A percentile compares a stretch with the other conserved stretches of the same genome.
Conservation (phyloP, 2,329 filamentous ascomycete species). For the Huntiella savannae region DNA sequence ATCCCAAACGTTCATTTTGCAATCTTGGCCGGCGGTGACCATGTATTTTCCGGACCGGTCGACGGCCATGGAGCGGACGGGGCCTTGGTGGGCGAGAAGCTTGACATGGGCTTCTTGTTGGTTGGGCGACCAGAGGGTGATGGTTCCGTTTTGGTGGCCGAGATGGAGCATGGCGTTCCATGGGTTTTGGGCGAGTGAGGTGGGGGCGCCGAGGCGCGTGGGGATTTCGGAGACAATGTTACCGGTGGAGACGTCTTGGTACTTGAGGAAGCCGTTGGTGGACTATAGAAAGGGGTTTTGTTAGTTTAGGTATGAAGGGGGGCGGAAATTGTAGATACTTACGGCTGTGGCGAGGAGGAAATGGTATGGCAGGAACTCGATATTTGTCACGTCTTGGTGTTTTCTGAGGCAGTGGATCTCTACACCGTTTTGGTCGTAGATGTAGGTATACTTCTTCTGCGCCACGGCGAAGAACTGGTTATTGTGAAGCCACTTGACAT, state of each 20-base stretch:
- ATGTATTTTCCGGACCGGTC: constrained; percentile 88
- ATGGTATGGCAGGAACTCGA: constrained; percentile 93
- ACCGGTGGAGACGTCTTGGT: constrained; percentile 88
- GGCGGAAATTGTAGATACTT: constrained; percentile 20
- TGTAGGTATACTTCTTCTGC: constrained; percentile 92
- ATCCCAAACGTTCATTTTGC: constrained; percentile 90
- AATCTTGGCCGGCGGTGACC: constrained; percentile 80
- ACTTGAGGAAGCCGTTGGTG: constrained; percentile 69
- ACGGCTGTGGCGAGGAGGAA: constrained; percentile 78
- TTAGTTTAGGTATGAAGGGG: not conserved
- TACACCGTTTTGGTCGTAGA: constrained; percentile 80
- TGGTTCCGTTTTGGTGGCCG: constrained; percentile 86
- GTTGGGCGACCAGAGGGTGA: constrained; percentile 93
- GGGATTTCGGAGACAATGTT: constrained; percentile 71
- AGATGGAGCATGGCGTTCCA: constrained; percentile 83
- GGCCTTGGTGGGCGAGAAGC: constrained; percentile 72
- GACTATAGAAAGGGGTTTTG: constrained; percentile 28
- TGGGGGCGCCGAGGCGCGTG: constrained; percentile 68
- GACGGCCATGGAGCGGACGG: constrained; percentile 66
- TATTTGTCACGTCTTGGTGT: constrained; percentile 76
- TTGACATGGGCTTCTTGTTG: constrained; percentile 73
- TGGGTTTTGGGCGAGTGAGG: constrained; percentile 70
- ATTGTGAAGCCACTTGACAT: constrained; percentile 84
- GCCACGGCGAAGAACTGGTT: constrained; percentile 88
- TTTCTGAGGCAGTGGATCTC: constrained; percentile 84